Base-by-base conservation (phyloP, 768 basidiomycete genomes). In the Trametopsis cervina region DNA sequence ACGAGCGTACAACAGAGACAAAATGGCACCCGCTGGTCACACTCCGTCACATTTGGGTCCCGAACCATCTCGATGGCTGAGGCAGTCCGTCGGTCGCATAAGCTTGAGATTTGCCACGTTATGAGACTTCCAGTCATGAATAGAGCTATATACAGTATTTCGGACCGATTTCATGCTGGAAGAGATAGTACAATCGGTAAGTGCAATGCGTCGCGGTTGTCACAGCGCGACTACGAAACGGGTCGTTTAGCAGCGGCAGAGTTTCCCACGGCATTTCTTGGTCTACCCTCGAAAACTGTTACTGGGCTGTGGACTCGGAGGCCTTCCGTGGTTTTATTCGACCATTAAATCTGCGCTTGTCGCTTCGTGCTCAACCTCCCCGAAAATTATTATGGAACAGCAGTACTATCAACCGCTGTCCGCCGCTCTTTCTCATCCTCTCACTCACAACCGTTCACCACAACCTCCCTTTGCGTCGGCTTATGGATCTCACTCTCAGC, bases 361-460 rank as follows among this genome's bases (percentile, higher is more conserved):
- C 33, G 40, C 46, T 47, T 52, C 25, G 40, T 45, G 33, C 37
- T 42, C 18, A 27, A 38, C 46, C 51, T 47, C 54, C 47, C 56
- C 52, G 55, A 57, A 62, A 59, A 58, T 60, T 54, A 33, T 33
- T 7, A 73, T 76, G 74, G 73, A 85, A 66, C 85, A 85, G 63
- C 83, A 83, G 47, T 84, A 87, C 62, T 83, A 89, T 67, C 85
- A 86, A 53, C 83, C 86, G 22, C 74, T 89, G 57, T 89, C 85
- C 47, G 82, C 86, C 70, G 86, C 86, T 37, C 72, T 89, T 33
- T 71, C 84, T 62, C 81, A 80, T 0, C 82, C 78, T 39, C 45
- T 43, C 35, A n/a, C 45, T 63, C 42, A 56, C 42, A 37, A 56
- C 62, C 42, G 44, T 57, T 47, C 59, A 23, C 63, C 53, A 27